Evolutionary conservation across 2,329 filamentous ascomycete genomes (phyloP), one percentile per base, ranked within the genome.

Genomic region (Zalaria obscura): DNA sequence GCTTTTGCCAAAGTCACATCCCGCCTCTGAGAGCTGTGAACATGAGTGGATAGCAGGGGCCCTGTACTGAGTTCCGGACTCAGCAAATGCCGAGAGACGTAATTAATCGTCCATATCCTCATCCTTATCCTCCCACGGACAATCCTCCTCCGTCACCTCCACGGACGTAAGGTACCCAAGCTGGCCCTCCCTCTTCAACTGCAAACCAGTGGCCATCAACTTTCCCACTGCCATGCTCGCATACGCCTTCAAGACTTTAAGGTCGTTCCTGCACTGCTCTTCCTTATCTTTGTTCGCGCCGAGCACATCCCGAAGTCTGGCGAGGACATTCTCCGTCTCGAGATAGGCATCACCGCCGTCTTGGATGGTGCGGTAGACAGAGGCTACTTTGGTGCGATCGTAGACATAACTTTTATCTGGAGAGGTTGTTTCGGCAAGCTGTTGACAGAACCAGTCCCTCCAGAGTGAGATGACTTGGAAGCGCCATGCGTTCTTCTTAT

Each of bases 101-200:
- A 2, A 18, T 18, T 2, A 36, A 2, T 36, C 34, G 3, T 7
- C 25, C 6, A 11, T 25, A 3, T 36, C 34, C 34, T 7, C 34
- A 36, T 8, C 11, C 3, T 3, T 3, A 18, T 58, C 61, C 35
- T 70, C 63, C 76, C 76, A 80, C 11, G 73, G 73, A 47, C 76
- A 69, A 58, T 80, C 76, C 34, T 63, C 64, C 45, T 75, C 71
- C 40, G 73, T 73, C 33, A 79, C 65, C 45, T 65, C 67, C 40
- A 71, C 75, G 56, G 76, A 79, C 3, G 74, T 76, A 53, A 80
- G 54, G 61, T 79, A 79, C 2, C 68, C 68, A 36, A 78, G 50
- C 6, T 65, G 62, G 4, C 34, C 39, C 3, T 8, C 29, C 32
- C 36, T 39, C 36, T 38, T 38, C 10, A 25, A 38, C 36, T 38